phyloP scores from a whole-genome alignment of 352 stramenopile genomes.

The Blastocystis sp. region DNA sequence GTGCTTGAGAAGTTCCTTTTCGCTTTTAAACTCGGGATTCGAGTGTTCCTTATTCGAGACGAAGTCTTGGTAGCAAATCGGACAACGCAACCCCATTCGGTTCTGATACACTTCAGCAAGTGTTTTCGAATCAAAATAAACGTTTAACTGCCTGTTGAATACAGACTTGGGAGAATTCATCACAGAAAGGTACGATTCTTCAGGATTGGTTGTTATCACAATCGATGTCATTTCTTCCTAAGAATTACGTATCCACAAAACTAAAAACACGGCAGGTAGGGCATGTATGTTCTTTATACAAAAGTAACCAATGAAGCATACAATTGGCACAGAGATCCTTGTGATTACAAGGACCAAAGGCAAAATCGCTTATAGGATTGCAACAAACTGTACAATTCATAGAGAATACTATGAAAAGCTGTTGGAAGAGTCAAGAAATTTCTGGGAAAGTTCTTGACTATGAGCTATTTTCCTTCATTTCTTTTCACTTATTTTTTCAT shows the following conservation, averaged over 20 bases:
- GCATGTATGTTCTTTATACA: constrained; percentile 34
- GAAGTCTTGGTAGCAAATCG: constrained; percentile 21
- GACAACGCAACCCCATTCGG: constrained; percentile 16
- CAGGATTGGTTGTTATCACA: constrained; percentile 23
- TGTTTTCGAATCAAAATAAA: constrained; percentile 34
- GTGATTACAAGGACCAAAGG: constrained; percentile 49
- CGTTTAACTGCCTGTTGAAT: background rate
- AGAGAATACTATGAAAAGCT: background rate
- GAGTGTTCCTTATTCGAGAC: background rate
- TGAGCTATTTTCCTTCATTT: no score
- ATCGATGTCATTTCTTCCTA: constrained; percentile 9
- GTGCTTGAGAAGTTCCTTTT: constrained; percentile 27
- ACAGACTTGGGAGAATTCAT: background rate
- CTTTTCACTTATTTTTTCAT: no score
- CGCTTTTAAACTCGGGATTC: constrained; percentile 15
- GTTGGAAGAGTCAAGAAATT: background rate
- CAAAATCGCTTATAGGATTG: constrained; percentile 1
- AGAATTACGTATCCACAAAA: background rate
- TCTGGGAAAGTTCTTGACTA: constrained; percentile 17
- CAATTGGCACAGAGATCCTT: constrained; percentile 39
- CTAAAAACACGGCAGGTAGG: background rate
- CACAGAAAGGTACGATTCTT: background rate
- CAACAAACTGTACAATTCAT: constrained; percentile 38
- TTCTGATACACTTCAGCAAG: background rate
- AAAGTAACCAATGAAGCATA: constrained; percentile 7